A percentile compares a stretch with the other conserved stretches of the same genome.
phyloP scores from a whole-genome alignment of 148 eudicot genomes.

The Mesembryanthemum crystallinum region DNA sequence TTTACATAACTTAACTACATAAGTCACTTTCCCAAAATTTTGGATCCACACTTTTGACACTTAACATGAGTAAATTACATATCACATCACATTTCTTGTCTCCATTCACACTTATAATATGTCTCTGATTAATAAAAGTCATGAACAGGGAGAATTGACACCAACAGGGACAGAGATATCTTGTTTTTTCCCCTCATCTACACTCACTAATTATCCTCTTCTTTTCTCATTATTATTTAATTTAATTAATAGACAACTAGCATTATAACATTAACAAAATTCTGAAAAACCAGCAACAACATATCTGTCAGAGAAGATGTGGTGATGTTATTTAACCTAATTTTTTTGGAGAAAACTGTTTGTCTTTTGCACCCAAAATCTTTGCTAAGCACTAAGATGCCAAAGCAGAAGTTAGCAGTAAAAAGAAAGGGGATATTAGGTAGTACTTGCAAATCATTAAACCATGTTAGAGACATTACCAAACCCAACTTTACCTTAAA shows the following conservation, averaged over 20 bases:
- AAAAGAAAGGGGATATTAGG: neutral
- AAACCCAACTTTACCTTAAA: neutral
- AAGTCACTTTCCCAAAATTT: neutral
- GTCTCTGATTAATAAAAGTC: neutral
- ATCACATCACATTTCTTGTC: constrained; percentile 5
- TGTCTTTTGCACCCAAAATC: constrained; percentile 11
- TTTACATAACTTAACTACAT: neutral
- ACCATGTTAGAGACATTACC: constrained; percentile 6
- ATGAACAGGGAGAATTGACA: neutral
- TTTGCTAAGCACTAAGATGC: neutral
- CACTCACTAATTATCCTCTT: neutral
- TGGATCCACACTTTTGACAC: neutral
- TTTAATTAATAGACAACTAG: neutral
- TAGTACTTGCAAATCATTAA: constrained; percentile 26
- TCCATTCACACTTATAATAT: too few relatives aligned
- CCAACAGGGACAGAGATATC: neutral
- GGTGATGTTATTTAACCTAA: constrained; percentile 1
- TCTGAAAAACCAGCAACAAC: neutral
- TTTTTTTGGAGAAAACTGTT: constrained; percentile 24
- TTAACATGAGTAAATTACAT: neutral
- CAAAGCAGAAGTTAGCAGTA: neutral
- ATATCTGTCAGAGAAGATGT: constrained; percentile 24
- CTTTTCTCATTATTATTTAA: neutral
- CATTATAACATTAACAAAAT: constrained; percentile 6
- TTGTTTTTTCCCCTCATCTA: neutral